These are phyloP conservation scores for Crithidia bombi DNA, from an alignment of 208 protist genomes.

Conservation along the genomic window DNA sequence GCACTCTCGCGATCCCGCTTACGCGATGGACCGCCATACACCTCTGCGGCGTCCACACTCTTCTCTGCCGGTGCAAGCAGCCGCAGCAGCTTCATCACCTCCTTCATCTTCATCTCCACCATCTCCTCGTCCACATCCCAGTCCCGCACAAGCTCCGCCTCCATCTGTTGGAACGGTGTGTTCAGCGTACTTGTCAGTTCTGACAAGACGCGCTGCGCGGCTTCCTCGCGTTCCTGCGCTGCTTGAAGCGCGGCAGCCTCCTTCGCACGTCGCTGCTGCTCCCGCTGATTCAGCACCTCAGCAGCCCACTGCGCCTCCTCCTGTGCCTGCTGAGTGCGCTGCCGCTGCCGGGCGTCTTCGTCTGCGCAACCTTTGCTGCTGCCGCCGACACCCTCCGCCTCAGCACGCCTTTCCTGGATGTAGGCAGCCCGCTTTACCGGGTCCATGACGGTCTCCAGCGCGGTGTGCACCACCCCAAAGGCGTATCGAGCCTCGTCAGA, in stretches of 20 bases:
- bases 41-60: not conserved
- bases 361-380: not conserved
- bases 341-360: conserved; percentile 29
- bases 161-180: conserved; percentile 74
- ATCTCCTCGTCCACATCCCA: conserved; percentile 79
- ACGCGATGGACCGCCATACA: not conserved
- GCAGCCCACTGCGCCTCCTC: conserved; percentile 63
- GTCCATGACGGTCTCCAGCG: conserved; percentile 71
- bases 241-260: conserved; percentile 34
- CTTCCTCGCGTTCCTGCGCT: conserved; percentile 46
- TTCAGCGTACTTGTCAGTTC: conserved; percentile 66
- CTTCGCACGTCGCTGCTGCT: conserved; percentile 40
- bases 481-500: conserved; percentile 60
- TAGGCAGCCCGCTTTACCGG: conserved; percentile 45
- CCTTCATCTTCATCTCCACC: conserved; percentile 62
- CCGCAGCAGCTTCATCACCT: conserved; percentile 56
- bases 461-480: conserved; percentile 68
- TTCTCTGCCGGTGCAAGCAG: conserved; percentile 29
- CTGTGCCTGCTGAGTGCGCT: conserved; percentile 51
- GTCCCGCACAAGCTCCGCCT: conserved; percentile 65
- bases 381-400: conserved; percentile 1
- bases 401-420: too few relatives aligned
- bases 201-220: conserved; percentile 46
- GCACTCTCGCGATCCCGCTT: conserved; percentile 27
- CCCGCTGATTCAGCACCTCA: conserved; percentile 51